These are phyloP conservation scores for Chrysoporthe puriensis DNA, from an alignment of 2,329 filamentous ascomycete species.

Conservation along the genomic window DNA sequence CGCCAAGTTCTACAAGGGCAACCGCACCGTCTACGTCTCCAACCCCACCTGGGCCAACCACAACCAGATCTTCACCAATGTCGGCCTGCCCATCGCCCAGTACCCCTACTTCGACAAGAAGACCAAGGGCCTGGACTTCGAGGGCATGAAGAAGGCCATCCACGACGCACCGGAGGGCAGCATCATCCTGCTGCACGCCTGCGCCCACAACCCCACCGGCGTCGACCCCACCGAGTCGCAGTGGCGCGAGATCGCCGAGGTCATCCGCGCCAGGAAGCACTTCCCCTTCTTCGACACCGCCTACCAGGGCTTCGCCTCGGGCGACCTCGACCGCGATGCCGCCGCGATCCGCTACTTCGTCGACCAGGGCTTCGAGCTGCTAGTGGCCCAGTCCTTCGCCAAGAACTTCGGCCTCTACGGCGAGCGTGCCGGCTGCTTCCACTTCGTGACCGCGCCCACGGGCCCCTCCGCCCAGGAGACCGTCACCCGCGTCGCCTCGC, in stretches of 20 bases:
- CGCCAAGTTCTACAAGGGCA: conserved; percentile 80
- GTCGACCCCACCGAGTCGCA: conserved; percentile 93
- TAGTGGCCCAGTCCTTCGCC: conserved; percentile 91
- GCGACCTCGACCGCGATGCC: conserved; percentile 81
- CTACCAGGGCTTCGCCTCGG: conserved; percentile 97
- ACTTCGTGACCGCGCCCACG: conserved; percentile 79
- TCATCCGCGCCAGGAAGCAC: conserved; percentile 78
- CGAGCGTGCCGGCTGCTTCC: conserved; percentile 94
- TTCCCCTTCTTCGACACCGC: conserved; percentile 99
- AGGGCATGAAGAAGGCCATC: conserved; percentile 79
- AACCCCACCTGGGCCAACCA: conserved; percentile 98
- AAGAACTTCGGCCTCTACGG: conserved; percentile 99
- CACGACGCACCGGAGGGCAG: conserved; percentile 74
- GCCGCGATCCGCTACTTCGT: conserved; percentile 95
- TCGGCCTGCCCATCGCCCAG: conserved; percentile 73
- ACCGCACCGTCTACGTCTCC: conserved; percentile 83
- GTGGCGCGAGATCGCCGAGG: conserved; percentile 84
- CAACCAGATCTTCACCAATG: conserved; percentile 96
- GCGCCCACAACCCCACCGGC: conserved; percentile 97
- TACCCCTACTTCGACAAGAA: conserved; percentile 94
- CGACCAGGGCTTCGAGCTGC: conserved; percentile 85
- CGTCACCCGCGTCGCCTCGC: conserved; percentile 72
- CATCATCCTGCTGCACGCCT: conserved; percentile 90
- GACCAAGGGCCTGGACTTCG: conserved; percentile 90
- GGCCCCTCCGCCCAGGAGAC: conserved; percentile 64